These are phyloP conservation scores for Phytophthora quininea DNA, from an alignment of 352 stramenopile species.

Conservation along the genomic window DNA sequence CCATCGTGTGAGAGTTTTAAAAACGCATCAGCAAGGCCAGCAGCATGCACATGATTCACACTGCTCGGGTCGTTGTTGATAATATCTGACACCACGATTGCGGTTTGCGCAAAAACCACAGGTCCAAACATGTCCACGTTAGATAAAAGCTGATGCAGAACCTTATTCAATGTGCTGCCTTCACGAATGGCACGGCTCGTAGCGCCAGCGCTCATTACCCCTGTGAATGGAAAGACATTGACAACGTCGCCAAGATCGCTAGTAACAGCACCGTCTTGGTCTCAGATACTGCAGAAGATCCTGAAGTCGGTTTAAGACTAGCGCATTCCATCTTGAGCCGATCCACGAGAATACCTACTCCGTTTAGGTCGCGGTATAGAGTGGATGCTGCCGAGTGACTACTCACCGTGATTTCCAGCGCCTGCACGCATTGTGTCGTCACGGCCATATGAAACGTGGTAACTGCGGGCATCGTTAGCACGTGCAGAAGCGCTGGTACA, in stretches of 20 bases:
- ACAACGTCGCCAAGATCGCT: conserved; percentile 77
- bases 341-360: conserved; percentile 85
- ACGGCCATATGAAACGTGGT: conserved; percentile 71
- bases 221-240: conserved; percentile 87
- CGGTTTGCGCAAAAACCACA: conserved; percentile 91
- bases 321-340: conserved; percentile 62
- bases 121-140: conserved; percentile 93
- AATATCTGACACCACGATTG: conserved; percentile 95
- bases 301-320: conserved; percentile 18
- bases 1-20: conserved; percentile 91
- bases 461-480: conserved; percentile 63
- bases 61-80: conserved; percentile 97
- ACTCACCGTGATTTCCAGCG: conserved; percentile 83
- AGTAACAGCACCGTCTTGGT: conserved; percentile 73
- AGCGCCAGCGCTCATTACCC: conserved; percentile 88
- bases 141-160: conserved; percentile 90
- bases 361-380: conserved; percentile 86
- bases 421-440: conserved; percentile 83
- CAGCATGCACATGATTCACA: conserved; percentile 94
- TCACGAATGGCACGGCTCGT: conserved; percentile 89
- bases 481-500: conserved; percentile 78
- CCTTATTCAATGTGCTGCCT: conserved; percentile 84
- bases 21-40: conserved; percentile 93
- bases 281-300: conserved; percentile 35
- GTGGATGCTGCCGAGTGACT: conserved; percentile 68